Base-by-base conservation (phyloP, 1,284 basidiomycete species). In the Porodaedalea pini region DNA sequence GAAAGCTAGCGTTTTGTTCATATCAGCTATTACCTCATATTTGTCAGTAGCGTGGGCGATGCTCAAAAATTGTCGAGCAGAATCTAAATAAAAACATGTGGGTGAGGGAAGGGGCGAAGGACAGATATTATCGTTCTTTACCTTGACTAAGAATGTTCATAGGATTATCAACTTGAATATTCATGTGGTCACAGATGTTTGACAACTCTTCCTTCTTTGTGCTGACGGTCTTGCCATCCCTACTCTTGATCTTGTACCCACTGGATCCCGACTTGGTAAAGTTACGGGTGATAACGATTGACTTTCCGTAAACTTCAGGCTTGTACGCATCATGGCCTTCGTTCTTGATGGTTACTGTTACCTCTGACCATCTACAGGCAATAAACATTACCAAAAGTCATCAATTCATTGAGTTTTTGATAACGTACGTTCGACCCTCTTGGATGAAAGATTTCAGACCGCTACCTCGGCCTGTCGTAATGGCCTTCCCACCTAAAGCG, bases 91-190 rank as follows among this genome's bases (percentile, higher is more conserved):
- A 34, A 41, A 8, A 17, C 21, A 37, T 37, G 32, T 23, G 31
- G 7, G 7, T 36, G 21, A 36, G 25, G 29, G 13, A 36, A 39
- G 29, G 25, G 8, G 21, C 29, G 6, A n/a, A 6, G 25, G 15
- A 31, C 17, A 17, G 2, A 31, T 23, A 11, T n/a, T 29, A 17
- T 15, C 11, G 31, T 11, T 25, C 5, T 4, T 47, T 69, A 80
- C 92, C 92, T 78, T 97, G 94, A 1, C 92, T 96, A 32, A 96
- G 78, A 39, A 99, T 87, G 62, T 94, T 97, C 80, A 98, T 86
- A 0, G 95, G 95, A 66, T 98, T 98, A 69, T 99, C 97, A 59
- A 98, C 91, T 67, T 94, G 92, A 60, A 99, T 94, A 67, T 93
- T 92, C 85, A 96, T 95, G 65, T 94, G 90, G 67, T 97, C 92